These are phyloP conservation scores for Cladophialophora chaetospira DNA, from an alignment of 2,329 filamentous ascomycete genomes.

Conservation along the genomic window DNA sequence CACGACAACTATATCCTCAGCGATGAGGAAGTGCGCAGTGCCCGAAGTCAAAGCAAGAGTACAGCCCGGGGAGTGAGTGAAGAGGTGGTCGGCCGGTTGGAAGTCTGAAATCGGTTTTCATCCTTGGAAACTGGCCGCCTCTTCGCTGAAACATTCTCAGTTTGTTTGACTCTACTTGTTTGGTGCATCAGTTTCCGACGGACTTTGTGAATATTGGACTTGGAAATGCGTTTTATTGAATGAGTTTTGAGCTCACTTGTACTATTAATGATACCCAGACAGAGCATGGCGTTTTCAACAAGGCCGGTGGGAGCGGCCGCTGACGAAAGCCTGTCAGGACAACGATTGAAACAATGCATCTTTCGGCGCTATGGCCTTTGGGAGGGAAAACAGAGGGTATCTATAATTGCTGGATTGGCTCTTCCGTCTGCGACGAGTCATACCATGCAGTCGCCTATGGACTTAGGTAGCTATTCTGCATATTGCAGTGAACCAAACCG, in stretches of 20 bases:
- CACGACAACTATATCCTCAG: conserved; percentile 48
- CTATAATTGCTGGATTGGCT: too few relatives aligned
- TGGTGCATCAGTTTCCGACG: not conserved
- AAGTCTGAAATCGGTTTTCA: conserved; percentile 42
- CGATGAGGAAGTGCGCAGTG: conserved; percentile 46
- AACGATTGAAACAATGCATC: not conserved
- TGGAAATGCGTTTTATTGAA: not conserved
- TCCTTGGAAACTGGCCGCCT: not conserved
- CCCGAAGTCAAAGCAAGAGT: conserved; percentile 43
- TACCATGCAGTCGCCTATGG: too few relatives aligned
- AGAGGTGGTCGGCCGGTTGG: conserved; percentile 56
- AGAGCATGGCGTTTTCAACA: conserved; percentile 23
- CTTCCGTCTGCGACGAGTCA: too few relatives aligned
- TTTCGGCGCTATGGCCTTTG: not conserved
- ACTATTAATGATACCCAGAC: conserved; percentile 31
- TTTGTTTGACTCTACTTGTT: not conserved
- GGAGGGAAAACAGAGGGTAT: not conserved
- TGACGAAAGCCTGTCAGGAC: conserved; percentile 7
- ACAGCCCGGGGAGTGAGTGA: conserved; percentile 56
- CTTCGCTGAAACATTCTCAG: not conserved
- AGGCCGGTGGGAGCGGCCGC: conserved; percentile 11
- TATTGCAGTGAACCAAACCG: too few relatives aligned
- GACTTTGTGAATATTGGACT: not conserved
- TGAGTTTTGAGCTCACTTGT: conserved; percentile 9
- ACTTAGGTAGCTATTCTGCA: too few relatives aligned